Evolutionary conservation across 2,329 filamentous ascomycete genomes (phyloP), one percentile per base, ranked within the genome.

Genomic region (Fusarium sp.): DNA sequence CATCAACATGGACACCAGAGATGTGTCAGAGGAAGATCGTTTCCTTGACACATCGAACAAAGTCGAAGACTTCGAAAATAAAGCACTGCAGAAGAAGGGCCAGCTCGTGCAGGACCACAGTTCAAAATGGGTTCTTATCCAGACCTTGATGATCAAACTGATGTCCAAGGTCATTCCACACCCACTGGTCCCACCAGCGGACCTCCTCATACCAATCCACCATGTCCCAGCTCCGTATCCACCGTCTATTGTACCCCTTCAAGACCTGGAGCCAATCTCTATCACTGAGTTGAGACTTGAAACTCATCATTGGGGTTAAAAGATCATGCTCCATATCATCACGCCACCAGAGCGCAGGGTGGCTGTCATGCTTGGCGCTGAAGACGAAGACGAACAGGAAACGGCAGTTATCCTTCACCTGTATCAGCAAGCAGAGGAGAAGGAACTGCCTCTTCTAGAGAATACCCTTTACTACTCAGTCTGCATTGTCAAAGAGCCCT

Each of bases 401-500:
- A 79, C 75, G 1, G 78, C 77, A 2, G 53, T 81, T 2, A 10
- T 79, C 20, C 66, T 85, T 3, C 76, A 82, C 58, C 67, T 85
- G 1, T 80, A 83, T 58, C 77, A 85, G 45, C 81, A 84, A 42
- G 80, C 79, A 8, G 76, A 78, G 3, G 80, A 82, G 28, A 60
- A 73, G 2, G 59, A 77, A 3, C 73, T 81, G 1, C 68, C 79
- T 5, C 72, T 72, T 1, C 66, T 78, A 6, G 73, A 82, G 7
- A 69, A 81, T 1, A 51, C 87, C 5, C 60, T 69, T 0, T 54
- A 75, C 7, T 76, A 77, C 2, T 76, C 74, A 14, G 69, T 82
- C 1, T 77, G 81, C 13, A 69, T 88, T 28, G 53, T 89, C 28
- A 89, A 88, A 63, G 86, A 88, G 58, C 86, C 86, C 0, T 88